Evolutionary conservation across 768 basidiomycete genomes (phyloP).

Genomic region (Tricholoma bakamatsutake): DNA sequence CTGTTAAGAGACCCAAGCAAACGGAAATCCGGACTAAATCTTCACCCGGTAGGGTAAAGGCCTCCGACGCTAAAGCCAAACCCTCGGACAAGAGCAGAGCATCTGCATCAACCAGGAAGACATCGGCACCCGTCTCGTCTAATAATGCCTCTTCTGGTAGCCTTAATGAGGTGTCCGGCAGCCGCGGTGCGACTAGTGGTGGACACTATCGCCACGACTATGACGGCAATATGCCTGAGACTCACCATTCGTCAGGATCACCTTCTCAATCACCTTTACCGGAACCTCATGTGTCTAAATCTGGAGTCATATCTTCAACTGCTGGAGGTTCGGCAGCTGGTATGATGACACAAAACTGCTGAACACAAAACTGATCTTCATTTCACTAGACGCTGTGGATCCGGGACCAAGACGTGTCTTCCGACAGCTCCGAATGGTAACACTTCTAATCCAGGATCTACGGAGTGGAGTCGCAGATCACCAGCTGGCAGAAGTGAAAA

Average conservation of each 20-base stretch:
- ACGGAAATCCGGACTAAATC: background rate
- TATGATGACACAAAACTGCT: background rate
- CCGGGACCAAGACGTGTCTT: constrained; percentile 8
- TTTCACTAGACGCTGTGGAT: constrained; percentile 1
- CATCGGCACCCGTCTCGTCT: background rate
- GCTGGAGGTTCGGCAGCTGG: background rate
- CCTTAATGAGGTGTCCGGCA: constrained; percentile 3
- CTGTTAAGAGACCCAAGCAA: background rate
- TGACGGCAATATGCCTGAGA: constrained; percentile 12
- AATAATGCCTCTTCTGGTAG: background rate
- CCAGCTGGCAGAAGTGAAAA: constrained; percentile 60
- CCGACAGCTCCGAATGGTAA: constrained; percentile 45
- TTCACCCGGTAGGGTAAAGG: background rate
- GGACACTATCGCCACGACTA: constrained; percentile 29
- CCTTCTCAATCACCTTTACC: background rate
- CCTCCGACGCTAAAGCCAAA: background rate
- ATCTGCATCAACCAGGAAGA: background rate
- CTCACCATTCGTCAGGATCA: background rate
- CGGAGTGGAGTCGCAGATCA: constrained; percentile 48
- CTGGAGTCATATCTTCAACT: background rate
- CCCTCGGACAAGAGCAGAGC: background rate
- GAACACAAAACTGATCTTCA: background rate
- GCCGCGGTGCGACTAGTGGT: constrained; percentile 2
- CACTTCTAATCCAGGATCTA: constrained; percentile 60
- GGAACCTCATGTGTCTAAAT: background rate